Percentiles rank a stretch among this genome's conserved stretches.
phyloP scores from a whole-genome alignment of 2,329 filamentous ascomycete genomes.

The Talaromyces sp. region DNA sequence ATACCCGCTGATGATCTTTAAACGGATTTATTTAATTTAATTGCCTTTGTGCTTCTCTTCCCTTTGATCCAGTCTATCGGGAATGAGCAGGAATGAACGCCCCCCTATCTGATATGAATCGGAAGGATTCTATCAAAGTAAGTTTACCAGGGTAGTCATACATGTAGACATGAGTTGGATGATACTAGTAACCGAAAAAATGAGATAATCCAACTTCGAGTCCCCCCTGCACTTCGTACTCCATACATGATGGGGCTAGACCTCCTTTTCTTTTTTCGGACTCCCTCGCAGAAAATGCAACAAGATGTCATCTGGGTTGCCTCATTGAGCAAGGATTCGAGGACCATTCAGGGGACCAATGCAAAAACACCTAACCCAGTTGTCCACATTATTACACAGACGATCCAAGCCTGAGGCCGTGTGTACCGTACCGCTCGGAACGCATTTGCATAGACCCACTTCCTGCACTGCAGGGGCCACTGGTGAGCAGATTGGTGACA shows the following conservation, averaged over 20 bases:
- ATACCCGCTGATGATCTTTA: neutral
- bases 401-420: slow-evolving; percentile 18
- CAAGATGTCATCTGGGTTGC: slow-evolving; percentile 3
- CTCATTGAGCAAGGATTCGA: slow-evolving; percentile 13
- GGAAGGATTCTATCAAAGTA: slow-evolving; percentile 1
- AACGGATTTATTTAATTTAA: neutral
- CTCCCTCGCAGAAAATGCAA: neutral
- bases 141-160: too few relatives aligned
- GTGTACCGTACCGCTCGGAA: slow-evolving; percentile 18
- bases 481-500: slow-evolving; percentile 15
- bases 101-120: slow-evolving; percentile 5
- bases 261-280: neutral
- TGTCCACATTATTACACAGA: slow-evolving; percentile 11
- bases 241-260: too few relatives aligned
- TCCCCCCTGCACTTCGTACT: neutral
- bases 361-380: slow-evolving; percentile 21
- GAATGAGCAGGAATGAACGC: too few relatives aligned
- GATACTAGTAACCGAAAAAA: too few relatives aligned
- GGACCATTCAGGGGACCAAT: slow-evolving; percentile 13
- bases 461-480: slow-evolving; percentile 23
- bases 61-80: slow-evolving; percentile 3
- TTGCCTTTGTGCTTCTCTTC: neutral
- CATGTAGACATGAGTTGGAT: too few relatives aligned
- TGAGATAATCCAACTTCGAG: neutral
- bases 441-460: slow-evolving; percentile 24